Conservation (phyloP, 805 yeast species). For the Hanseniaspora lindneri region DNA sequence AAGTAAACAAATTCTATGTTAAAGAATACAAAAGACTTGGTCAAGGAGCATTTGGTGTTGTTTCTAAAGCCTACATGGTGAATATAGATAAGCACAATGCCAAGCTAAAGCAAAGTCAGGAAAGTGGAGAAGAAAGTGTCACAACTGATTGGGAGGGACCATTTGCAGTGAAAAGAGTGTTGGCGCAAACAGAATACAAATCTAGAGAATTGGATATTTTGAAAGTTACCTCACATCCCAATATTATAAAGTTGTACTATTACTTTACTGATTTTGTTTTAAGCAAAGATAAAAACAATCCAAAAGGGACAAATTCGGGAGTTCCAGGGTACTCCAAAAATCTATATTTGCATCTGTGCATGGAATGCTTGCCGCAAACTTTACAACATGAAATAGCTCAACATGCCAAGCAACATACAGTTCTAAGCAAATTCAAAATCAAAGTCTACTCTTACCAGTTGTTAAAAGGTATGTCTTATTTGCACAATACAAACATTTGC, state of each 20-base stretch:
- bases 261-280: conserved; percentile 52
- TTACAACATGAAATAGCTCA: conserved; percentile 64
- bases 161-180: conserved; percentile 71
- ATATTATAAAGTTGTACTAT: conserved; percentile 55
- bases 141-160: conserved; percentile 55
- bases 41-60: conserved; percentile 81
- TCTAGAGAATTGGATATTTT: conserved; percentile 69
- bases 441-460: conserved; percentile 69
- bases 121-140: neutral
- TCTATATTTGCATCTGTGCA: conserved; percentile 67
- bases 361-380: conserved; percentile 80
- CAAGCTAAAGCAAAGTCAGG: conserved; percentile 22
- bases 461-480: conserved; percentile 70
- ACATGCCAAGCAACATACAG: conserved; percentile 47
- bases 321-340: conserved; percentile 7
- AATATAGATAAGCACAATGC: conserved; percentile 23
- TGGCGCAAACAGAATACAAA: conserved; percentile 79
- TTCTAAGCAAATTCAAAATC: conserved; percentile 60
- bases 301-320: neutral
- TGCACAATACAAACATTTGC: conserved; percentile 68
- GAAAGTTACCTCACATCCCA: conserved; percentile 67
- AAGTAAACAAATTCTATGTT: conserved; percentile 50
- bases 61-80: conserved; percentile 54
- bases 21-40: conserved; percentile 66
- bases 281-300: conserved; percentile 10